A percentile compares a stretch with the other conserved stretches of the same genome.
phyloP scores from a whole-genome alignment of 495 filamentous ascomycete genomes.

The Podospora anserina region DNA sequence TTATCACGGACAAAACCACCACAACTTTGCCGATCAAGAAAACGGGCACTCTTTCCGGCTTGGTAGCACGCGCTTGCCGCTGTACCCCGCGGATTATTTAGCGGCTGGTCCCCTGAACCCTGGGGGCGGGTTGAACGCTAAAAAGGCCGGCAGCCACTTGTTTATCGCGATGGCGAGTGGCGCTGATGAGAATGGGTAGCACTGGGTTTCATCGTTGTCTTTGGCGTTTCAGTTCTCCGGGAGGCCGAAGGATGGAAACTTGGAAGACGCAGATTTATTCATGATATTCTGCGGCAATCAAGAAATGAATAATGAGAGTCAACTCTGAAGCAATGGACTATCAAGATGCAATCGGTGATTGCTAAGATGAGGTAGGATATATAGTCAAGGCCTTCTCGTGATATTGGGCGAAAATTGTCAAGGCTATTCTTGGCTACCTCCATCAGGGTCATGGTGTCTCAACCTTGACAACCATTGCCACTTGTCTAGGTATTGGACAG shows the following conservation, averaged over 20 bases:
- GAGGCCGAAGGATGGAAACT: slow-evolving; percentile 2
- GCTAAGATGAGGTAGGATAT: neutral
- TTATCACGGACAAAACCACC: neutral
- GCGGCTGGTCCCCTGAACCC: neutral
- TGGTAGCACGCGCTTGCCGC: neutral
- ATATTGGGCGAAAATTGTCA: neutral
- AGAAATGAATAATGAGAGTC: neutral
- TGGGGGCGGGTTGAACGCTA: neutral
- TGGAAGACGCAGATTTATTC: neutral
- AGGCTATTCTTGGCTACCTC: neutral
- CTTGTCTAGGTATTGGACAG: neutral
- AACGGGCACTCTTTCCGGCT: neutral
- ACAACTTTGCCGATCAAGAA: neutral
- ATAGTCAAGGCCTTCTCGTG: neutral
- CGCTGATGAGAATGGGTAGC: slow-evolving; percentile 9
- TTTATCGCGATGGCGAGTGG: slow-evolving; percentile 10
- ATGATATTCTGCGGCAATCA: neutral
- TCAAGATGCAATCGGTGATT: no score
- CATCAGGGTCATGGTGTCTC: neutral
- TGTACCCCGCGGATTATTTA: neutral
- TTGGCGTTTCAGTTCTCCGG: slow-evolving; percentile 11
- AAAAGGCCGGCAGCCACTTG: neutral
- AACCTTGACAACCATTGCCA: neutral
- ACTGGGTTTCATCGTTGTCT: slow-evolving; percentile 16
- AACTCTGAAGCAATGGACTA: no score